Evolutionary conservation across 1,139 yeast species (phyloP), one percentile per base, ranked within the genome.

Genomic region (Nakaseomyces bracarensis): DNA sequence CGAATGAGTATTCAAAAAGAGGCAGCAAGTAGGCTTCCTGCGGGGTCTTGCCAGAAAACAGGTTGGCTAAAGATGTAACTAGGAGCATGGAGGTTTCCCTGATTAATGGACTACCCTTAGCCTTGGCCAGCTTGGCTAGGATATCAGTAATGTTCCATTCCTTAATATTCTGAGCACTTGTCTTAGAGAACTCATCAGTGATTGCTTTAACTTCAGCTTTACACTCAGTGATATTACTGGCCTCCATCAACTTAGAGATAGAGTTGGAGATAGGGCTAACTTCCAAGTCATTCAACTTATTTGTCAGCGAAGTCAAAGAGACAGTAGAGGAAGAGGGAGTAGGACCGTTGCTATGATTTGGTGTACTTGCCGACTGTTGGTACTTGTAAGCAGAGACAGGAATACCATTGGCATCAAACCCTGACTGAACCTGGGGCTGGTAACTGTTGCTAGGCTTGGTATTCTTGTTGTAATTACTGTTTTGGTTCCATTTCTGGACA

Each of bases 11-110:
- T 19, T 68, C 69, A 50, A 77, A 73, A 44, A 74, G 74, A 44
- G 75, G 78, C 36, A 79, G 63, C 46, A 87, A 69, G 58, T 79
- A 79, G 1, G 89, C 82, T 65, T 87, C 96, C 43, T 74, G 75
- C 45, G 84, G 93, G 37, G 84, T 69, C 48, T 72, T 71, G 2
- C 31, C 25, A 14, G 82, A 81, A 52, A 79, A 74, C 50, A 71
- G 72, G 51, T 77, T 70, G 38, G 85, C 81, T 52, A 87, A 68
- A 43, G 81, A 75, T 44, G 85, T 81, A 40, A 86, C 68, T 41
- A 85, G 65, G 39, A 84, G 57, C 64, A 81, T 69, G 3, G 85
- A 77, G 20, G 86, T 73, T 64, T 89, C 96, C 64, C 94, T 77
- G 34, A 82, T 74, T 44, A 84, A 62, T 8, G 86, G 68, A 3